Conservation (phyloP, 345 rosid species). For the Lumnitzera racemosa region DNA sequence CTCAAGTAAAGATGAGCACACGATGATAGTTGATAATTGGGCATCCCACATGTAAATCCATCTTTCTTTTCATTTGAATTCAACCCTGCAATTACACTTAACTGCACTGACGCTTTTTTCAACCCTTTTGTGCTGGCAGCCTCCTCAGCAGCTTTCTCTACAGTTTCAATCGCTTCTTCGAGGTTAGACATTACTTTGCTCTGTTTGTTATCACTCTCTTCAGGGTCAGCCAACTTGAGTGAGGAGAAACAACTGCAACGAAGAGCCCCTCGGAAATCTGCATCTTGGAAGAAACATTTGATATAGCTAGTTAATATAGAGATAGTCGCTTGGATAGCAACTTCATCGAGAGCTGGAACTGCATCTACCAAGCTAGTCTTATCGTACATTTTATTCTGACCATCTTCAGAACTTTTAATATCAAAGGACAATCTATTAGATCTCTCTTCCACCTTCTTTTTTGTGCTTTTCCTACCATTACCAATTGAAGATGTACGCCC, state of each 20-base stretch:
- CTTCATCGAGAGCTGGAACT: slow-evolving; percentile 52
- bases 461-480: slow-evolving; percentile 19
- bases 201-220: slow-evolving; percentile 17
- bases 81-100: slow-evolving; percentile 44
- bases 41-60: slow-evolving; percentile 36
- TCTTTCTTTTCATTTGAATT: slow-evolving; percentile 33
- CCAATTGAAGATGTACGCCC: slow-evolving; percentile 7
- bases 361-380: slow-evolving; percentile 14
- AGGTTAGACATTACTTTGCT: slow-evolving; percentile 40
- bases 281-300: slow-evolving; percentile 34
- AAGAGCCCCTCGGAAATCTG: slow-evolving; percentile 28
- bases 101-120: slow-evolving; percentile 49
- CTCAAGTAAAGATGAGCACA: slow-evolving; percentile 58
- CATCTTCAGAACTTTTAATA: slow-evolving; percentile 17
- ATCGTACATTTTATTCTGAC: slow-evolving; percentile 12
- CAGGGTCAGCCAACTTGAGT: slow-evolving; percentile 17
- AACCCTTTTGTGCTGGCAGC: slow-evolving; percentile 31
- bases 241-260: slow-evolving; percentile 36
- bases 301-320: slow-evolving; percentile 45
- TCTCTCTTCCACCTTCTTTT: slow-evolving; percentile 14
- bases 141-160: slow-evolving; percentile 38
- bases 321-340: slow-evolving; percentile 45
- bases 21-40: slow-evolving; percentile 42
- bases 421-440: slow-evolving; percentile 20
- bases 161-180: slow-evolving; percentile 35